Percentiles rank a stretch among this genome's conserved stretches.
Conservation (phyloP, 2,329 filamentous ascomycete genomes). For the Trichoderma sp. region DNA sequence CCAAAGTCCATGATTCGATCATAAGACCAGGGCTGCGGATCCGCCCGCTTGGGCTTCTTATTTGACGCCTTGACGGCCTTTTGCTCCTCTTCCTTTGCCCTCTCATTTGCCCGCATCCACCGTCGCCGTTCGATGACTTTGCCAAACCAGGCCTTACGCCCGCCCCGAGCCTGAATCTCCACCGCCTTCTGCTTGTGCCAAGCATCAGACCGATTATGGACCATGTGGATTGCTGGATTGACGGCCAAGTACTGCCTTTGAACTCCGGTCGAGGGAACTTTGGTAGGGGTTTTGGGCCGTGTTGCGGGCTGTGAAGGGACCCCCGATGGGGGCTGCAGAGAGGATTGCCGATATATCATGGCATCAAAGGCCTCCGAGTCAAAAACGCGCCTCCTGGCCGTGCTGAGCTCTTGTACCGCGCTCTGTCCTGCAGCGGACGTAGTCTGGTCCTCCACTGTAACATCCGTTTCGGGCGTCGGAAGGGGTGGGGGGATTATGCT, state of each 20-base stretch:
- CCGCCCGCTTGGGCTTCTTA: constrained; percentile 23
- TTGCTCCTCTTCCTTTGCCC: constrained; percentile 28
- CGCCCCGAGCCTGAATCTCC: constrained; percentile 54
- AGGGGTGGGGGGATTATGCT: neutral
- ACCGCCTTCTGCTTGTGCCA: constrained; percentile 53
- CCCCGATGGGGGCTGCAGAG: constrained; percentile 34
- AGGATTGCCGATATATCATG: constrained; percentile 45
- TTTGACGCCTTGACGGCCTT: constrained; percentile 20
- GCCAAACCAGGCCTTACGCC: constrained; percentile 56
- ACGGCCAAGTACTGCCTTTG: constrained; percentile 49
- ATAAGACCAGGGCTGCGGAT: constrained; percentile 39
- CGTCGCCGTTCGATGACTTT: constrained; percentile 46
- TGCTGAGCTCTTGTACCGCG: neutral
- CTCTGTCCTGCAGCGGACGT: neutral
- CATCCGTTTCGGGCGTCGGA: neutral
- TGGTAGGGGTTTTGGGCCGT: constrained; percentile 16
- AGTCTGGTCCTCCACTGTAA: neutral
- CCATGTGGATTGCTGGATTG: constrained; percentile 55
- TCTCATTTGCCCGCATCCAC: constrained; percentile 36
- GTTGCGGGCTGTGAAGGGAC: constrained; percentile 30
- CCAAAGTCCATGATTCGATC: constrained; percentile 42
- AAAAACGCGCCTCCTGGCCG: constrained; percentile 14
- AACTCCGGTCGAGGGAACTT: constrained; percentile 29
- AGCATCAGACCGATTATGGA: constrained; percentile 45
- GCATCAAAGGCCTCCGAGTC: constrained; percentile 42